Percentiles rank a stretch among this genome's conserved stretches.
phyloP scores from a whole-genome alignment of 129 eudicot species.

The Flaveria robusta region DNA sequence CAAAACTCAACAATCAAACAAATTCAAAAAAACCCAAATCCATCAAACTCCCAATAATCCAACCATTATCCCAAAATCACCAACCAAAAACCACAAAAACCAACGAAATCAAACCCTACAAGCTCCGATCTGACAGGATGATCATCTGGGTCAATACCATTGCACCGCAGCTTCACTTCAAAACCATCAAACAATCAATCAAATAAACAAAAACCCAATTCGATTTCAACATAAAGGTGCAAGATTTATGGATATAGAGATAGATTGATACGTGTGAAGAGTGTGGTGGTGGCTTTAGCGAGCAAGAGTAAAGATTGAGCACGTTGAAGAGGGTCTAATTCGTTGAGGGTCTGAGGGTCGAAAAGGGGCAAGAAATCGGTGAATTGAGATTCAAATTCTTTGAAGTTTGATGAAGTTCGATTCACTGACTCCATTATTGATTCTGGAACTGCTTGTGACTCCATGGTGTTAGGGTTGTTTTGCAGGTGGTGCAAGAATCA shows the following conservation, averaged over 20 bases:
- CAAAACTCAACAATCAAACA: slow-evolving; percentile 3
- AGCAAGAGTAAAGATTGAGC: slow-evolving; percentile 71
- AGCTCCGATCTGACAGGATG: slow-evolving; percentile 85
- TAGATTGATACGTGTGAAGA: slow-evolving; percentile 52
- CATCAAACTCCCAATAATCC: no score
- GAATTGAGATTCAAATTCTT: slow-evolving; percentile 53
- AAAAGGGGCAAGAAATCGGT: slow-evolving; percentile 59
- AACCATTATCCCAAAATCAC: no score
- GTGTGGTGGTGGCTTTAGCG: slow-evolving; percentile 72
- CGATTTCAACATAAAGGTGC: not conserved
- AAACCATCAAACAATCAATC: slow-evolving; percentile 20
- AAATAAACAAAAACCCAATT: not conserved
- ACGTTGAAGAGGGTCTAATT: slow-evolving; percentile 69
- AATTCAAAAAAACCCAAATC: not conserved
- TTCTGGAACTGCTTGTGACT: slow-evolving; percentile 51
- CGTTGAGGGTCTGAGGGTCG: slow-evolving; percentile 44
- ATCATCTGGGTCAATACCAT: slow-evolving; percentile 78
- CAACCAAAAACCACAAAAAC: not conserved
- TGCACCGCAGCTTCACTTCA: slow-evolving; percentile 83
- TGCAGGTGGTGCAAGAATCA: not conserved
- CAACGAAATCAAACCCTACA: slow-evolving; percentile 38
- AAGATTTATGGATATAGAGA: not conserved
- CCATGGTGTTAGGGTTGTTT: slow-evolving; percentile 14
- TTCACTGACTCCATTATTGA: slow-evolving; percentile 60
- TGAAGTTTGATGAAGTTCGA: slow-evolving; percentile 54